These are phyloP conservation scores for Choiromyces venosus DNA, from an alignment of 495 filamentous ascomycete genomes.

Conservation along the genomic window DNA sequence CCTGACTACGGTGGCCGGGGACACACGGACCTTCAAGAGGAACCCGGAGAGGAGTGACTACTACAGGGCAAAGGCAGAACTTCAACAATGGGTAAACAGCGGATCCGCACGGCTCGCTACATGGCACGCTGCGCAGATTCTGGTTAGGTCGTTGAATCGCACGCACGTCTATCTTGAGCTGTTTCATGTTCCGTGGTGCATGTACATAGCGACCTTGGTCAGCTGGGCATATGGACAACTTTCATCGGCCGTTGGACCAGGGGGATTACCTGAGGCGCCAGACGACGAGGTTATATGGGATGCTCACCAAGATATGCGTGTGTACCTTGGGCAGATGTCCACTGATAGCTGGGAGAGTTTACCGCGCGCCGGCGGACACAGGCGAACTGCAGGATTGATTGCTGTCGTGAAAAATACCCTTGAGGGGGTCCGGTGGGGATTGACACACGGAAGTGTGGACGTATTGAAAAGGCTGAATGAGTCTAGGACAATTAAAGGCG, in stretches of 20 bases:
- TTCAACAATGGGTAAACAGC: conserved; percentile 35
- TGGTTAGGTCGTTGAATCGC: conserved; percentile 29
- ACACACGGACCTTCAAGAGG: conserved; percentile 28
- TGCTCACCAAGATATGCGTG: conserved; percentile 35
- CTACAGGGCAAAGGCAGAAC: conserved; percentile 39
- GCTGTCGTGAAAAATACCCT: conserved; percentile 34
- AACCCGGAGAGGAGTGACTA: conserved; percentile 32
- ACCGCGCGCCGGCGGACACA: conserved; percentile 27
- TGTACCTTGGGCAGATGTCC: conserved; percentile 39
- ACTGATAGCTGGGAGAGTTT: conserved; percentile 39
- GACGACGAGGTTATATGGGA: conserved; percentile 39
- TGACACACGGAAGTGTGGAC: conserved; percentile 38
- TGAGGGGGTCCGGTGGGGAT: conserved; percentile 34
- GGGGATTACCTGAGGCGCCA: conserved; percentile 18
- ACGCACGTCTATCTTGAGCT: conserved; percentile 35
- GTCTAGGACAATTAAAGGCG: conserved; percentile 19
- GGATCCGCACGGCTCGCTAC: conserved; percentile 36
- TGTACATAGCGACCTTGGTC: conserved; percentile 38
- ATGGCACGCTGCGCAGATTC: conserved; percentile 41
- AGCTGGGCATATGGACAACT: conserved; percentile 42
- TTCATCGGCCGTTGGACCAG: conserved; percentile 22
- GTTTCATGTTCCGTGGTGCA: conserved; percentile 37
- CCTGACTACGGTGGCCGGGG: conserved; percentile 36
- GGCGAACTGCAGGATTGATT: conserved; percentile 32
- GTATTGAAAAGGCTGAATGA: conserved; percentile 33